Percentiles rank a stretch among this genome's conserved stretches.
These are phyloP conservation scores for Mortierella sp. DNA, from an alignment of 371 early-diverging fungal species.

Conservation along the genomic window DNA sequence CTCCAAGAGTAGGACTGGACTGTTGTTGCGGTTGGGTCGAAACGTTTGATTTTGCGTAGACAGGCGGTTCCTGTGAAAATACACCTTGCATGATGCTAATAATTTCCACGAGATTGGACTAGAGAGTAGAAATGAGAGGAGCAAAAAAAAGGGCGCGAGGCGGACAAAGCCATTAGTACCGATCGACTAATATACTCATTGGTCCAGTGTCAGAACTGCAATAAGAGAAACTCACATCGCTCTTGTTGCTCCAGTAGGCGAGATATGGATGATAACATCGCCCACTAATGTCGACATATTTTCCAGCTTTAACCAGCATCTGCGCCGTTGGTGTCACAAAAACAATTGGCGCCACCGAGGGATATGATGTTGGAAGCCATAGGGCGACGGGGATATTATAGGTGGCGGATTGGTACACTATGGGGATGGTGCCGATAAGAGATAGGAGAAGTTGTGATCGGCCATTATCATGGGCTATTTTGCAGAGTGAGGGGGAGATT, in stretches of 20 bases:
- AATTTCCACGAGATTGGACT: slow-evolving; percentile 72
- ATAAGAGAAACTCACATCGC: slow-evolving; percentile 44
- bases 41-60: slow-evolving; percentile 74
- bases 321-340: slow-evolving; percentile 90
- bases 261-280: slow-evolving; percentile 88
- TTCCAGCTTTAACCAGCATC: slow-evolving; percentile 87
- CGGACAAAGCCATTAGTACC: slow-evolving; percentile 11
- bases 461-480: slow-evolving; percentile 78
- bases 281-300: slow-evolving; percentile 88
- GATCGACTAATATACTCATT: not conserved
- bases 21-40: slow-evolving; percentile 34
- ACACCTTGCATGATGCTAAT: slow-evolving; percentile 77
- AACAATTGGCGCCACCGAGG: slow-evolving; percentile 81
- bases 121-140: not conserved
- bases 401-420: slow-evolving; percentile 81
- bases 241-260: slow-evolving; percentile 64
- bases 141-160: not conserved
- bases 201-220: not conserved
- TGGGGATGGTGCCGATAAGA: slow-evolving; percentile 89
- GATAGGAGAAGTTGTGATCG: slow-evolving; percentile 79
- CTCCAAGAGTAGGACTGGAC: slow-evolving; percentile 33
- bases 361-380: slow-evolving; percentile 90
- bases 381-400: slow-evolving; percentile 95
- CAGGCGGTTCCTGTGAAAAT: slow-evolving; percentile 85
- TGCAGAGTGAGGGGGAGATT: not conserved